Evolutionary conservation across 2,329 filamentous ascomycete genomes (phyloP), one percentile per base, ranked within the genome.

Genomic region (Cladosporium phlei): DNA sequence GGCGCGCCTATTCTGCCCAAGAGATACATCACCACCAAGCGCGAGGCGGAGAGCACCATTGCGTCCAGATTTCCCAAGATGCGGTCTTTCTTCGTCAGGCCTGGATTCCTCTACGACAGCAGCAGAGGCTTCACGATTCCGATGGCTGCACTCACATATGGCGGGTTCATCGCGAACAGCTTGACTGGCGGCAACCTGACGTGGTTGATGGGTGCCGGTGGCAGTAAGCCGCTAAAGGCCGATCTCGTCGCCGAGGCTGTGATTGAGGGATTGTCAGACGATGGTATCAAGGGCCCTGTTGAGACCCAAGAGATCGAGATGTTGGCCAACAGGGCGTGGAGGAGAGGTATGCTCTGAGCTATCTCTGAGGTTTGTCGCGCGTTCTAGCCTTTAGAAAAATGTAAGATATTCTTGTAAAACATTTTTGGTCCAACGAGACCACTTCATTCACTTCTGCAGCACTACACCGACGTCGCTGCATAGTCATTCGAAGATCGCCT

Each of bases 11-110:
- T 95, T 25, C 74, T 98, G 51, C 93, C 93, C 0, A 69, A 75
- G 7, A 77, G 93, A 58, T 98, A 98, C 68, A 88, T 98, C 59
- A 79, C 76, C 28, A 96, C 91, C 11, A 98, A 98, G 71, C 75
- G 93, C 53, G 87, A 95, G 64, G 93, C 93, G 6, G 93, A 98
- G 69, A 77, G 74, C 48, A 77, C 81, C 20, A 88, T 96, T 58
- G 71, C 82, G 24, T 77, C 75, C 46, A 78, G 80, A 53, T 89
- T 95, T 57, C 85, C 86, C 0, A 66, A 73, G 20, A 81, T 94
- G 77, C 79, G 93, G 16, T 82, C 78, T 52, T 72, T 97, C 50
- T 97, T 96, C 66, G 69, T 95, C 46, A 78, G 93, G 22, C 82
- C 91, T 9, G 86, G 86, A 0, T 93, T 98, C 67, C 74, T 98